Conservation (phyloP, 2,329 filamentous ascomycete species). For the Ceratocystiopsis brevicomis region DNA sequence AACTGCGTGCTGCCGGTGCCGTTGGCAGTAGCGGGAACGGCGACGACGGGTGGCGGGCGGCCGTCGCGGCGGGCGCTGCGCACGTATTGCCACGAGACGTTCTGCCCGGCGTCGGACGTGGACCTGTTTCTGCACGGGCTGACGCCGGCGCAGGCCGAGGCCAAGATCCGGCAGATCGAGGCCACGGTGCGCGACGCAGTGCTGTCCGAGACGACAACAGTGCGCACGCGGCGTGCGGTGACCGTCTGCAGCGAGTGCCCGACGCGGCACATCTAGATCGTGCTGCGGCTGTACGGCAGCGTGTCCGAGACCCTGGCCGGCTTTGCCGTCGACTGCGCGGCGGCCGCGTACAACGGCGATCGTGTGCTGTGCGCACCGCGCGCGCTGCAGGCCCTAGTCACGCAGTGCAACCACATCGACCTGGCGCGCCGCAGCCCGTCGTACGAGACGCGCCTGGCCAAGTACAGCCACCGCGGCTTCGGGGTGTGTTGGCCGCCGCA, state of each 20-base stretch:
- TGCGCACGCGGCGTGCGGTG: constrained; percentile 72
- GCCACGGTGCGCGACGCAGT: constrained; percentile 55
- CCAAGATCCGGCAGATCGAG: constrained; percentile 76
- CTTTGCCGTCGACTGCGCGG: constrained; percentile 74
- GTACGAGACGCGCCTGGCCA: constrained; percentile 72
- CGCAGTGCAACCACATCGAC: constrained; percentile 66
- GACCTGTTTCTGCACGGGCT: constrained; percentile 73
- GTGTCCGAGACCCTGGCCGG: constrained; percentile 71
- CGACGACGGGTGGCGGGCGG: constrained; percentile 11
- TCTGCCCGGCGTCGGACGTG: constrained; percentile 70
- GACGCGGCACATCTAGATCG: constrained; percentile 68
- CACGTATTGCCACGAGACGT: constrained; percentile 63
- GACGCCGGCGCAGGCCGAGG: constrained; percentile 54
- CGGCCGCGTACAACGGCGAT: constrained; percentile 60
- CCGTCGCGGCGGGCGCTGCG: constrained; percentile 43
- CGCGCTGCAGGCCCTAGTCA: constrained; percentile 60
- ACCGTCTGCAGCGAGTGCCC: constrained; percentile 70
- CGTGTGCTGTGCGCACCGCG: constrained; percentile 66
- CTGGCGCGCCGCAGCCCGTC: constrained; percentile 63
- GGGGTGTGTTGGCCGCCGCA: constrained; percentile 65
- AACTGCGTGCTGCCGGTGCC: constrained; percentile 60
- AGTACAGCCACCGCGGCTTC: constrained; percentile 70
- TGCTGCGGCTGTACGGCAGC: constrained; percentile 68
- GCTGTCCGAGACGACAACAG: constrained; percentile 63
- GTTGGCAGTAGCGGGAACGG: constrained; percentile 23